Base-by-base conservation (phyloP, 345 rosid genomes). In the Noccaea bulbosa region DNA sequence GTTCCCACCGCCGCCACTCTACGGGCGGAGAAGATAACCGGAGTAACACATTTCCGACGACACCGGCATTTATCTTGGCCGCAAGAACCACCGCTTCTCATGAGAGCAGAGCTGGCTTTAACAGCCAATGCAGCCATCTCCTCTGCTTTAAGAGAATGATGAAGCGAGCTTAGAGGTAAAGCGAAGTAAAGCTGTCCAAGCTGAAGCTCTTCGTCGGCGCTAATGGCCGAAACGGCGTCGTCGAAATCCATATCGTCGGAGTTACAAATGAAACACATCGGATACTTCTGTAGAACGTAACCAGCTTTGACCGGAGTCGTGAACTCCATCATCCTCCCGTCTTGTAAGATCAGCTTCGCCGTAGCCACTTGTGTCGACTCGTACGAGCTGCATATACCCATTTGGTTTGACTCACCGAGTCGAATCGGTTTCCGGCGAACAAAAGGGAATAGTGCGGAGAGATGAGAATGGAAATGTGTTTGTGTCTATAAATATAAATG, bases 101-200 rank as follows among this genome's bases (percentile, higher is more conserved):
- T 69, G 0, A 93, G 73, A 14, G 98, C 98, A 5, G 91, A 76
- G 84, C 93, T 93, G 27, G 98, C 98, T 80, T 89, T 91, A 17
- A 93, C 98, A 2, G 98, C 98, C 81, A 93, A 83, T 76, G 98
- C 93, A n/a, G 98, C 98, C 98, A 91, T 91, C 68, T 93, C 91
- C 61, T 89, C 88, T 0, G 96, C 80, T 46, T 79, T 89, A 33
- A 93, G 80, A 5, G 87, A 90, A 16, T 69, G 91, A 54, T 69
- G 80, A 49, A 93, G 69, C 38, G 83, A 55, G 34, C 78, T 82
- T 48, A 91, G 53, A 2, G 97, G 97, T 49, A 93, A 62, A 34
- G 96, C 91, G 27, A 93, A 93, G 74, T 93, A 93, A 20, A 91
- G 84, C 55, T 86, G 94, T 0, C 98, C 97, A 2, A 87, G 90